Evolutionary conservation across 768 basidiomycete species (phyloP).

Genomic region (Pleurotus platypus): DNA sequence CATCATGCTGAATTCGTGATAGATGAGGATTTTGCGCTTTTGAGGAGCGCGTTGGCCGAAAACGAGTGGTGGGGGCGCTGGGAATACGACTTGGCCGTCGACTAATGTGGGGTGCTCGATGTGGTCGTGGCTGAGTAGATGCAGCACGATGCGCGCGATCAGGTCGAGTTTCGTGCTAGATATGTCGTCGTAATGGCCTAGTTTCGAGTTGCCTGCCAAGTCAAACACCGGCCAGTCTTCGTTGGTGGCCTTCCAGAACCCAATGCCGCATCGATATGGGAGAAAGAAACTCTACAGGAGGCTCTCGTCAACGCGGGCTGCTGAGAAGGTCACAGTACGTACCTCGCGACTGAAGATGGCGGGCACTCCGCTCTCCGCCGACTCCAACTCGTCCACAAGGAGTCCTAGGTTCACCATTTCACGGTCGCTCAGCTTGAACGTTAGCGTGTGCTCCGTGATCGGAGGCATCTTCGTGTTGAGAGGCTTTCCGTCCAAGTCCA

Average conservation of each 20-base stretch:
- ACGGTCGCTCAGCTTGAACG: not conserved
- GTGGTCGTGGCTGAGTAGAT: not conserved
- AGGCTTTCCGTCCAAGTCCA: not conserved
- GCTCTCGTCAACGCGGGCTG: not conserved
- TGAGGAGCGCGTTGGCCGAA: not conserved
- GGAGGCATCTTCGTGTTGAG: conserved; percentile 1
- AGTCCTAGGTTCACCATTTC: conserved; percentile 1
- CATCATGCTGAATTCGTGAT: conserved; percentile 12
- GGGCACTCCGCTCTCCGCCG: not conserved
- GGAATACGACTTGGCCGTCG: not conserved
- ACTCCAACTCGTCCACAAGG: not conserved
- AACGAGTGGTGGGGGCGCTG: not conserved
- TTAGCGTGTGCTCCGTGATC: not conserved
- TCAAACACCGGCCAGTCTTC: not conserved
- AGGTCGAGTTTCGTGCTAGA: not conserved
- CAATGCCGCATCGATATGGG: not conserved
- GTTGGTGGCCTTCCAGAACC: not conserved
- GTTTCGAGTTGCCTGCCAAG: not conserved
- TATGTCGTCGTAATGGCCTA: not conserved
- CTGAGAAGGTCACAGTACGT: not conserved
- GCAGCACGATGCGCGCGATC: not conserved
- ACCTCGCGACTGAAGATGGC: not conserved
- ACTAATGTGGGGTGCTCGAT: not conserved
- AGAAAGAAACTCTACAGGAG: not conserved
- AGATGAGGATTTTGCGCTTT: conserved; percentile 3